Evolutionary conservation across 768 basidiomycete genomes (phyloP).

Genomic region (Pisolithus microcarpus): DNA sequence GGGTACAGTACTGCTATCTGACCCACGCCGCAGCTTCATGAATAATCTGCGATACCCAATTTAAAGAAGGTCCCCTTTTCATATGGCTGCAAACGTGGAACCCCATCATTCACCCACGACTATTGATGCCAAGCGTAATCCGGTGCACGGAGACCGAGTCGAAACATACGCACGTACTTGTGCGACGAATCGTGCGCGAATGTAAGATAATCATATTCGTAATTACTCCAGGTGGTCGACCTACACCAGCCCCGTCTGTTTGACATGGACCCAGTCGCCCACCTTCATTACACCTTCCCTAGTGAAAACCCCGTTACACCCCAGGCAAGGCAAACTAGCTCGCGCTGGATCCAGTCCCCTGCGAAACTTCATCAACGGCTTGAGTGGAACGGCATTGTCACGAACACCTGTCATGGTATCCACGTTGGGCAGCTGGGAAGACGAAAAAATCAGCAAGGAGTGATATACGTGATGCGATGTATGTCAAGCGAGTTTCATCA

Average conservation of each 20-base stretch:
- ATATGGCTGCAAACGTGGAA: no score
- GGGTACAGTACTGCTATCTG: no score
- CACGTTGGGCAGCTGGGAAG: slow-evolving; percentile 62
- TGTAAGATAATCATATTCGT: no score
- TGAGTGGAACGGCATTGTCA: slow-evolving; percentile 69
- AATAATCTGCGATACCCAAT: no score
- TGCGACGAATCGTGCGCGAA: no score
- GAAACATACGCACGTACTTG: no score
- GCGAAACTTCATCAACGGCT: slow-evolving; percentile 69
- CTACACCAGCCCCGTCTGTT: slow-evolving; percentile 31
- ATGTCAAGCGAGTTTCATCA: slow-evolving; percentile 2
- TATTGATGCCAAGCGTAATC: no score
- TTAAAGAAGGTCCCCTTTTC: no score
- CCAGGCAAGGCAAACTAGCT: slow-evolving; percentile 54
- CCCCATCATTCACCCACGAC: no score
- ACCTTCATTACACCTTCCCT: slow-evolving; percentile 48
- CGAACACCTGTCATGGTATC: slow-evolving; percentile 55
- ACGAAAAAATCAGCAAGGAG: slow-evolving; percentile 2
- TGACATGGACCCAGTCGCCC: slow-evolving; percentile 53
- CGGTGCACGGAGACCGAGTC: no score
- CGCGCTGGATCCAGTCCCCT: slow-evolving; percentile 45
- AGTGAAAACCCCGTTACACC: slow-evolving; percentile 53
- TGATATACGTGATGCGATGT: background rate
- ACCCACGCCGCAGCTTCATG: no score
- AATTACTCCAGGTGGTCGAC: background rate